Evolutionary conservation across 1,284 basidiomycete genomes (phyloP).

Genomic region (Ceratobasidium sp.): DNA sequence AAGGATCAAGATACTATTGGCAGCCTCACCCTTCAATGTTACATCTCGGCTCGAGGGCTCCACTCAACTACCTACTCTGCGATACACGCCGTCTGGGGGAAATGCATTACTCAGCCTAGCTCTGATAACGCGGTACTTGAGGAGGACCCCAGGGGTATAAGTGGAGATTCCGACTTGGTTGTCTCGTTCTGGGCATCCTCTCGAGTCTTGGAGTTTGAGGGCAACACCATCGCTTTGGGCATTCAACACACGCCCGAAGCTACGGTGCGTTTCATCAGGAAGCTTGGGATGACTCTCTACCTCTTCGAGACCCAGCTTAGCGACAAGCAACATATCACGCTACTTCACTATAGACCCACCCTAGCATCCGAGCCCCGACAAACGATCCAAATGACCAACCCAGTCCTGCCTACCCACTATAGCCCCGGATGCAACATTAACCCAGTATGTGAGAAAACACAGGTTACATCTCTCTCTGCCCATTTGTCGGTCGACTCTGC

Average conservation of each 20-base stretch:
- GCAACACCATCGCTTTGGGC: background rate
- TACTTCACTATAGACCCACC: background rate
- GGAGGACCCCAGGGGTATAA: conserved; percentile 6
- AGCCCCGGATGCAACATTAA: too few relatives aligned
- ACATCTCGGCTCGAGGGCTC: background rate
- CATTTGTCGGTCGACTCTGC: background rate
- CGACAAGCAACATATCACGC: background rate
- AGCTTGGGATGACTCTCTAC: background rate
- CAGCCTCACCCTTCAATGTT: background rate
- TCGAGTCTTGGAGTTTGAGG: background rate
- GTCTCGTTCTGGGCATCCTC: conserved; percentile 24
- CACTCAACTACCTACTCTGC: background rate
- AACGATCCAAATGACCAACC: too few relatives aligned
- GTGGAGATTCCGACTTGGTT: conserved; percentile 25
- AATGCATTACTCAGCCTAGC: background rate
- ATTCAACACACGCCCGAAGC: background rate
- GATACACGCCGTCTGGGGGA: conserved; percentile 24
- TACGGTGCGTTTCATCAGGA: background rate
- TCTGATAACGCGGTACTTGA: background rate
- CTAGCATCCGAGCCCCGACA: background rate
- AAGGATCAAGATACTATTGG: background rate
- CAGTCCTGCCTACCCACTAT: too few relatives aligned
- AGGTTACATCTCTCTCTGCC: conserved; percentile 3
- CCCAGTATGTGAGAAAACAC: too few relatives aligned
- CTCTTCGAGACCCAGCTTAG: background rate